Evolutionary conservation across 805 yeast genomes (phyloP), one percentile per base, ranked within the genome.

Genomic region (Teunomyces gatunensis): DNA sequence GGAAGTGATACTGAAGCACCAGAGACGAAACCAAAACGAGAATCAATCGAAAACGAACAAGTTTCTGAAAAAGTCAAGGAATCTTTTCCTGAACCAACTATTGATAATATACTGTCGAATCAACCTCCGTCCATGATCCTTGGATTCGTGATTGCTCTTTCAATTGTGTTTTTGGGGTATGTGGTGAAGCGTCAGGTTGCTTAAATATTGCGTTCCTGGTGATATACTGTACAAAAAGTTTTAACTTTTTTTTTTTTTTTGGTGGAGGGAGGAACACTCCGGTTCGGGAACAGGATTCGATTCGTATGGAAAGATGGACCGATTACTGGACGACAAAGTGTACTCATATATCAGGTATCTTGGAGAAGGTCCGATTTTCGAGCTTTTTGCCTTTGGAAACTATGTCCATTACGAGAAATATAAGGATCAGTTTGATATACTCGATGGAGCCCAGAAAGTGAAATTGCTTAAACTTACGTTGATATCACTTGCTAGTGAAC

Each of bases 321-420:
- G 11, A 15, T 20, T 37, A 23, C 40, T 37, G 40, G 29, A 37
- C 15, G 18, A n/a, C 18, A 13, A 12, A 12, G 40, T 37, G 12
- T 37, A 37, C 15, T 37, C 40, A 3, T 37, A 21, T 23, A 27
- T 37, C 6, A 2, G n/a, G 18, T n/a, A 37, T 23, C 18, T 37
- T 3, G 40, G 18, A 10, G 29, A 37, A 4, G 17, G 2, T 4
- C 29, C 40, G 18, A n/a, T 21, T n/a, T 37, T 12, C 15, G 78
- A 73, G 55, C 58, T 73, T 28, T 71, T 70, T 50, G 56, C 74
- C 1, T 71, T 67, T 51, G 78, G 78, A 2, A 60, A 59, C 42
- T 55, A 56, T 25, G 46, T 50, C 3, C 60, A 61, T 37, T 69
- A 67, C 48, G 32, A 49, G 6, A 44, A 54, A 42, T 55, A 66